Conservation (phyloP, 2,329 filamentous ascomycete genomes). For the Trichoderma guizhouense region DNA sequence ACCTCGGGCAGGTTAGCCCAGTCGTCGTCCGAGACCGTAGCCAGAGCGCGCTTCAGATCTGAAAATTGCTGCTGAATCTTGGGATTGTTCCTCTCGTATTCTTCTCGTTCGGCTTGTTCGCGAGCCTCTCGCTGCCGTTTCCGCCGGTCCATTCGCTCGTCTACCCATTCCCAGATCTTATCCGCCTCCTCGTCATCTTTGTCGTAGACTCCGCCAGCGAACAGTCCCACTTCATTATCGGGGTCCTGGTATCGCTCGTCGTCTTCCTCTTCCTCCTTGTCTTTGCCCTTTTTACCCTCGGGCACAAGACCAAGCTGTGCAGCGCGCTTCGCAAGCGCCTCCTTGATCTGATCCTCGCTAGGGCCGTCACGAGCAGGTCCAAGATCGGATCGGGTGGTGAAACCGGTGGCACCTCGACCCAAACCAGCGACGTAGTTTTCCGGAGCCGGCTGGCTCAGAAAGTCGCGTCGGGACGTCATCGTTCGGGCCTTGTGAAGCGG, state of each 20-base stretch:
- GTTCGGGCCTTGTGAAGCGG: conserved; percentile 22
- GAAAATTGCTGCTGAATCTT: conserved; percentile 98
- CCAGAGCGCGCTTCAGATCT: conserved; percentile 86
- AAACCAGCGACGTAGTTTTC: conserved; percentile 94
- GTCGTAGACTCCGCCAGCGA: conserved; percentile 93
- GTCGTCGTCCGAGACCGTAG: conserved; percentile 87
- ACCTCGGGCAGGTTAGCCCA: conserved; percentile 96
- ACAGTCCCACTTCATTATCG: conserved; percentile 93
- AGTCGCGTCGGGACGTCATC: conserved; percentile 71
- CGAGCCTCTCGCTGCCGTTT: conserved; percentile 92
- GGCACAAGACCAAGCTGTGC: conserved; percentile 71
- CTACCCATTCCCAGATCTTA: conserved; percentile 89
- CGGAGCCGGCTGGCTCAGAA: conserved; percentile 79
- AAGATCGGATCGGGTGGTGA: conserved; percentile 94
- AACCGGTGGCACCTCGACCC: conserved; percentile 94
- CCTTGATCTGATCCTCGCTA: conserved; percentile 97
- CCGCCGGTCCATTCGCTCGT: conserved; percentile 93
- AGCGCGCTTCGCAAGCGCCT: conserved; percentile 90
- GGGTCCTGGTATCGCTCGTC: conserved; percentile 89
- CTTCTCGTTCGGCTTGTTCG: conserved; percentile 84
- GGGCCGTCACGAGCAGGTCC: conserved; percentile 93
- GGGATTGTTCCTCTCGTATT: conserved; percentile 95
- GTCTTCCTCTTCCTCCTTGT: conserved; percentile 67
- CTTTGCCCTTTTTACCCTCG: conserved; percentile 67
- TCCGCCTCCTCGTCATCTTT: conserved; percentile 98